Base-by-base conservation (phyloP, 192 early-diverging fungal genomes). In the Gaertneriomyces semiglobifer region DNA sequence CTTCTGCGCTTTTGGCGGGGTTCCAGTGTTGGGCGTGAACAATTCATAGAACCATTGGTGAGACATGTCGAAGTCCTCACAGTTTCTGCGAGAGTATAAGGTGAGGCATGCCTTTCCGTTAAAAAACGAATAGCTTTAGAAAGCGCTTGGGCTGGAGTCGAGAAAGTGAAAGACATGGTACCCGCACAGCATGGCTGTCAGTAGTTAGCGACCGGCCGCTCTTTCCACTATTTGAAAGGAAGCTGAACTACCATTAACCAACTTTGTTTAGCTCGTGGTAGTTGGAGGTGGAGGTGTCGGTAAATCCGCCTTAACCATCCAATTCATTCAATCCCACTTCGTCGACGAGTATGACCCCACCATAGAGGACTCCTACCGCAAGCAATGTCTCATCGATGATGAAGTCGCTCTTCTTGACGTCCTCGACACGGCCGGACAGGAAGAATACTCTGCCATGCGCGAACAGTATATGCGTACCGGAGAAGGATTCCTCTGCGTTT, bases 371-470 rank as follows among this genome's bases (percentile, higher is more conserved):
- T 82, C 77, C 9, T 82, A 96, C 80, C 82, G 90, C 66, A 94
- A 94, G 71, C 87, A 93, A 69, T 90, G 88, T 61, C 76, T 86
- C 58, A 86, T 96, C 12, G 93, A 96, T 67, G 82, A 79, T 60
- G 85, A 89, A 63, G 81, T 80, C 45, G 93, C 91, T 51, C 79
- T 93, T 68, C 82, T 96, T 19, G 93, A 96, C 64, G 86, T 96
- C 53, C 86, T 96, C 45, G 93, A 96, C 80, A 93, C 92, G 18
- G 93, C 93, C 11, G 93, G 93, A 55, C 89, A 93, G 62, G 88
- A 91, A 64, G 91, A 93, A 66, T 93, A 93, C 70, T 47, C 48
- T 48, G 82, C 82, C 18, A 84, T 84, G 82, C 50, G 82, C 41
- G 70, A 63, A 63, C 84, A 94, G 62, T 94, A 96, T 58, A 94